Evolutionary conservation across 768 basidiomycete species (phyloP).

Genomic region (Mycena belliarum): DNA sequence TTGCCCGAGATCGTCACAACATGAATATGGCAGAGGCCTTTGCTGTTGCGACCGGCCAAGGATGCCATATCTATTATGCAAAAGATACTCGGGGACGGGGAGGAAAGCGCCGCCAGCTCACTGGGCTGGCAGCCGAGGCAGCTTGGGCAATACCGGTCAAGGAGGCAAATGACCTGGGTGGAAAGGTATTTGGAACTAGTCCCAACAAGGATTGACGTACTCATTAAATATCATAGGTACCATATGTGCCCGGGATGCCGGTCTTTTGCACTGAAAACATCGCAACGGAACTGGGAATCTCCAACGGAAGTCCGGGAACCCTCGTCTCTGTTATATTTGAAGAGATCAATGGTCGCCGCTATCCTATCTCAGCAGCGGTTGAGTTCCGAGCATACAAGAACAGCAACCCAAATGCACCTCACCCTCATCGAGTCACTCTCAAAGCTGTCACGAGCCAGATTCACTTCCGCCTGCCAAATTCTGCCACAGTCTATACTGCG

Average conservation of each 20-base stretch:
- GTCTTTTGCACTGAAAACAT: constrained; percentile 12
- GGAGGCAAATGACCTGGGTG: neutral
- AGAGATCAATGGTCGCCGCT: constrained; percentile 1
- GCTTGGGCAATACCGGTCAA: neutral
- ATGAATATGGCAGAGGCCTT: constrained; percentile 5
- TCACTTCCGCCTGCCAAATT: constrained; percentile 7
- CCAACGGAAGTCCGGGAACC: constrained; percentile 12
- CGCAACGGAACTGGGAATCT: constrained; percentile 14
- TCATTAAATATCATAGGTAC: neutral
- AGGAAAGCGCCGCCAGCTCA: neutral
- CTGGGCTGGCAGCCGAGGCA: neutral
- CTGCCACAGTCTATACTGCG: constrained; percentile 1
- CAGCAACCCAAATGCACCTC: neutral
- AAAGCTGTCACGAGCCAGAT: neutral
- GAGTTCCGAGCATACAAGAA: constrained; percentile 5
- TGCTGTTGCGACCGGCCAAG: constrained; percentile 7
- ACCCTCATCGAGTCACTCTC: constrained; percentile 8
- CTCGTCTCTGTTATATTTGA: constrained; percentile 1
- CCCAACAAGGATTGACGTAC: neutral
- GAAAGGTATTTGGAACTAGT: neutral
- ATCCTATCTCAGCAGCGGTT: constrained; percentile 11
- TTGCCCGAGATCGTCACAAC: constrained; percentile 3
- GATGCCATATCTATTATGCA: constrained; percentile 3
- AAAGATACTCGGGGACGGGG: neutral
- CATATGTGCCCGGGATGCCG: constrained; percentile 13